A percentile compares a stretch with the other conserved stretches of the same genome.
Evolutionary conservation across 768 basidiomycete species (phyloP).

Genomic region (Leccinum variicolor): DNA sequence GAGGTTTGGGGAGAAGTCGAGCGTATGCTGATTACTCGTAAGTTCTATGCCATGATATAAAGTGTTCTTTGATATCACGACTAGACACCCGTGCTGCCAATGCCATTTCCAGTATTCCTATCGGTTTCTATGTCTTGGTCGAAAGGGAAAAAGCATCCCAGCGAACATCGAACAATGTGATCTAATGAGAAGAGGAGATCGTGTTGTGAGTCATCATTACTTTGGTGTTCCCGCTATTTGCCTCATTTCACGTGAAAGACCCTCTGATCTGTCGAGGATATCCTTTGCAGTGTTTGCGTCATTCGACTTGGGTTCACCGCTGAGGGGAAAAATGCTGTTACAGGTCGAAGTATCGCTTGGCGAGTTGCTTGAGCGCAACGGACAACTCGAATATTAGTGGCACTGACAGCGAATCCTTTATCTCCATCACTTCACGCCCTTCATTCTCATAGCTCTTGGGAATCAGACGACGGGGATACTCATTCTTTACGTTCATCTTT

Average conservation of each 20-base stretch:
- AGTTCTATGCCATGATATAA: neutral
- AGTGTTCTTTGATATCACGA: neutral
- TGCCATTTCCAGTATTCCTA: neutral
- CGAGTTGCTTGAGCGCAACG: neutral
- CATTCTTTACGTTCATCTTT: neutral
- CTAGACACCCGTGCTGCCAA: neutral
- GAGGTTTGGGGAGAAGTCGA: neutral
- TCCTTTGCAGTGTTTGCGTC: neutral
- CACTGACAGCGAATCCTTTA: too few relatives aligned
- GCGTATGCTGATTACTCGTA: neutral
- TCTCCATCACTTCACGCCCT: neutral
- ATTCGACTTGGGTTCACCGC: neutral
- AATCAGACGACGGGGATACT: neutral
- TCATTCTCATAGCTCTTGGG: neutral
- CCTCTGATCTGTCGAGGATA: neutral
- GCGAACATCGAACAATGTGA: neutral
- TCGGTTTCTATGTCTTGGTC: neutral
- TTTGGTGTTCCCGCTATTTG: neutral
- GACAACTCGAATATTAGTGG: neutral
- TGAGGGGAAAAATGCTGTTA: constrained; percentile 4
- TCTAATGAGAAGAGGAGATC: neutral
- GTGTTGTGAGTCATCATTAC: neutral
- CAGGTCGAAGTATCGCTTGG: neutral
- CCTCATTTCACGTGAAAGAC: neutral
- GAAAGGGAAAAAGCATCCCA: neutral